phyloP scores from a whole-genome alignment of 2,329 filamentous ascomycete species.

The Domatiomyces globalis region DNA sequence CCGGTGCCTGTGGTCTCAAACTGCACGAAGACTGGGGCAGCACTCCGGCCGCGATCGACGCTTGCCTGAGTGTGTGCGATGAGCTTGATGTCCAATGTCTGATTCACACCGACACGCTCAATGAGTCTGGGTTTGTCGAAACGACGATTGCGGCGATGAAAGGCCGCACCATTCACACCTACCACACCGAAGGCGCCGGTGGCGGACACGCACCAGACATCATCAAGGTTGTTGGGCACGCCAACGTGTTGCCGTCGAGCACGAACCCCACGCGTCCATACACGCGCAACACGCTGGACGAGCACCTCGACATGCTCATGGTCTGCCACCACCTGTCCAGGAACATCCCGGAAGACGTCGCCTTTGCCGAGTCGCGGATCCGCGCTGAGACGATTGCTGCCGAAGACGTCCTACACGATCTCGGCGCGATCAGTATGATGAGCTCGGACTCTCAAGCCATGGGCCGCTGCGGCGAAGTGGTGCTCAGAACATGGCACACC shows the following conservation, averaged over 20 bases:
- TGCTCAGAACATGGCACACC: constrained; percentile 89
- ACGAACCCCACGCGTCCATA: constrained; percentile 89
- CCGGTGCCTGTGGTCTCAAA: constrained; percentile 81
- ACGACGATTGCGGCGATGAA: constrained; percentile 77
- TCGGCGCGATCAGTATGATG: constrained; percentile 97
- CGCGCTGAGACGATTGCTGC: constrained; percentile 92
- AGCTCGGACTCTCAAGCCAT: constrained; percentile 89
- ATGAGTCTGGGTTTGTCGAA: constrained; percentile 95
- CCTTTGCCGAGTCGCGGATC: constrained; percentile 88
- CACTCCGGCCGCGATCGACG: constrained; percentile 81
- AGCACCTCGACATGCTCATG: constrained; percentile 98
- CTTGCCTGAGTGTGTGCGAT: constrained; percentile 73
- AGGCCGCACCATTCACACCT: constrained; percentile 80
- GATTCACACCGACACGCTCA: constrained; percentile 91
- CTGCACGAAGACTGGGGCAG: constrained; percentile 93
- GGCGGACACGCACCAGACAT: constrained; percentile 94
- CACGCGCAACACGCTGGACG: constrained; percentile 83
- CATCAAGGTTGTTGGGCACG: constrained; percentile 78
- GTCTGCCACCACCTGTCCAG: constrained; percentile 88
- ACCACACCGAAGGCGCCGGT: constrained; percentile 90
- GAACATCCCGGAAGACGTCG: constrained; percentile 88
- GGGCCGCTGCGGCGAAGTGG: constrained; percentile 88
- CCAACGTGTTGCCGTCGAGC: constrained; percentile 75
- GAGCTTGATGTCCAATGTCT: constrained; percentile 84
- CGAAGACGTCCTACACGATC: constrained; percentile 87